A percentile compares a stretch with the other conserved stretches of the same genome.
Evolutionary conservation across 371 early-diverging fungal species (phyloP).

Genomic region (Basidiobolus meristosporus): DNA sequence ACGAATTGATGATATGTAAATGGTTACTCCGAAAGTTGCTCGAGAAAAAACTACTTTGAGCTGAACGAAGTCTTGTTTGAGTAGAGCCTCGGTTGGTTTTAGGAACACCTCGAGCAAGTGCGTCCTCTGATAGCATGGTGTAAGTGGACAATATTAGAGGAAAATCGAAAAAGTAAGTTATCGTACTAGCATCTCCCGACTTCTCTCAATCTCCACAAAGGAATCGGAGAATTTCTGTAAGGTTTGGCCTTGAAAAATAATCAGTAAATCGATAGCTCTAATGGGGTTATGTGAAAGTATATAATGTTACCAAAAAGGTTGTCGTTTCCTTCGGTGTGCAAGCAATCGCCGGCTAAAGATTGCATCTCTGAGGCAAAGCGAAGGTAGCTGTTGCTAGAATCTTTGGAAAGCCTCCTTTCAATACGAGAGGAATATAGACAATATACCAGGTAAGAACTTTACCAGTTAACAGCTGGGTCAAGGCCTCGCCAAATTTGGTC

Average conservation of each 20-base stretch:
- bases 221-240: conserved; percentile 30
- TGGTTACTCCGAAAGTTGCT: background rate
- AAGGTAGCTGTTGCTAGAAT: too few species aligned
- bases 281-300: background rate
- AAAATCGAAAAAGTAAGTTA: background rate
- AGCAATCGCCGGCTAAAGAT: too few species aligned
- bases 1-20: too few species aligned
- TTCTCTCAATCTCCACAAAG: conserved; percentile 35
- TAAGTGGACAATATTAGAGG: background rate
- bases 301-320: background rate
- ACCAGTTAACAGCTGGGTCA: too few species aligned
- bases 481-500: too few species aligned
- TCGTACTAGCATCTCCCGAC: conserved; percentile 33
- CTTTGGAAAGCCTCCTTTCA: too few species aligned
- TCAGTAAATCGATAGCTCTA: background rate
- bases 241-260: conserved; percentile 15
- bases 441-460: too few species aligned
- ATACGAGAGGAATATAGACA: too few species aligned
- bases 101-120: conserved; percentile 43
- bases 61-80: conserved; percentile 27
- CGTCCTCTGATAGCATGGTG: conserved; percentile 16
- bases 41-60: conserved; percentile 21
- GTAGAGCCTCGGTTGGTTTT: conserved; percentile 32
- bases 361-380: too few species aligned
- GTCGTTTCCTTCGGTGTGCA: background rate